Evolutionary conservation across 1,284 basidiomycete genomes (phyloP).

Genomic region (Leccinum cinnamomeum): DNA sequence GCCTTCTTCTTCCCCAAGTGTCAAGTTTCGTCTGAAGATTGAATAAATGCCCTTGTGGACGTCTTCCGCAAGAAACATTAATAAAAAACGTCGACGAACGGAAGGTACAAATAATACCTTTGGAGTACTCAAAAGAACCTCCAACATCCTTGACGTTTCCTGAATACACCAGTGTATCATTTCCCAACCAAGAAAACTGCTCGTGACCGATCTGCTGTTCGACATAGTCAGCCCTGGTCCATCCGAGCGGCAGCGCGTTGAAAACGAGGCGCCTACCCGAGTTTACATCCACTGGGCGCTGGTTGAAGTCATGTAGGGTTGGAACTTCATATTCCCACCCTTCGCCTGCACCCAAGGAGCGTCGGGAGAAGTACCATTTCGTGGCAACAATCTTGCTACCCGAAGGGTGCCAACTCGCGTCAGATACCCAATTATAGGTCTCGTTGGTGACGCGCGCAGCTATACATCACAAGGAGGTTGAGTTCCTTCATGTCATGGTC

Average conservation of each 20-base stretch:
- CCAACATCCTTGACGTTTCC: constrained; percentile 57
- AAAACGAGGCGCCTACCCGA: constrained; percentile 57
- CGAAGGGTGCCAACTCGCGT: constrained; percentile 67
- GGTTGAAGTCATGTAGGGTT: constrained; percentile 23
- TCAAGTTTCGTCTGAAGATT: constrained; percentile 63
- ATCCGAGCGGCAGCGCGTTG: constrained; percentile 56
- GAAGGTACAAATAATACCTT: constrained; percentile 43
- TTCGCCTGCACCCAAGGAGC: constrained; percentile 68
- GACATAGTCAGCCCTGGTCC: constrained; percentile 56
- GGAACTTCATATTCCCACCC: constrained; percentile 65
- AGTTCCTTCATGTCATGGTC: constrained; percentile 1
- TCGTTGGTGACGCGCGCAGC: constrained; percentile 70
- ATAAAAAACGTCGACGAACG: background rate
- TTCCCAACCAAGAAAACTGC: constrained; percentile 60
- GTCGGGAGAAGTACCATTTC: constrained; percentile 67
- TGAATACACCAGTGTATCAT: constrained; percentile 61
- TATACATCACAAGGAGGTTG: constrained; percentile 26
- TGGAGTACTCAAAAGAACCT: constrained; percentile 59
- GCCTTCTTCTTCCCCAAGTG: constrained; percentile 48
- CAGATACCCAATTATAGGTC: constrained; percentile 67
- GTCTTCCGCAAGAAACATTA: constrained; percentile 40
- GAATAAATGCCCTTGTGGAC: constrained; percentile 70
- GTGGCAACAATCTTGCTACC: constrained; percentile 62
- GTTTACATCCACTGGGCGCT: constrained; percentile 40
- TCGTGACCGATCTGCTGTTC: constrained; percentile 73